These are phyloP conservation scores for Leccinellum rugosiceps DNA, from an alignment of 768 basidiomycete genomes.

Conservation along the genomic window DNA sequence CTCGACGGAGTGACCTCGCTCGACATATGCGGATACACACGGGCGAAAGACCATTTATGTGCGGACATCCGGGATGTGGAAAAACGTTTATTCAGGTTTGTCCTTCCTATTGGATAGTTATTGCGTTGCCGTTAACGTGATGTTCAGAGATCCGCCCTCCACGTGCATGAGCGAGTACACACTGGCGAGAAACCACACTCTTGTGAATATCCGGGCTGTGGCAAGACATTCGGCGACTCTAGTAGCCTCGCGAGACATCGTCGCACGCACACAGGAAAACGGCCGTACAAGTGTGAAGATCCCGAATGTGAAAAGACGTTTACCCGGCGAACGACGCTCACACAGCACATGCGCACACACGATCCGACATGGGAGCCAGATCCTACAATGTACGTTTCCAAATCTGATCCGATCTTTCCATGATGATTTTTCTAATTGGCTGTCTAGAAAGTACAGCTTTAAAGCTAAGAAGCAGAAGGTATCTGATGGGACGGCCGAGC, in stretches of 20 bases:
- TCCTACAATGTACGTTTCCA: conserved; percentile 64
- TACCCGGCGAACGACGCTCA: conserved; percentile 80
- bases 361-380: conserved; percentile 84
- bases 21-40: conserved; percentile 90
- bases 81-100: conserved; percentile 90
- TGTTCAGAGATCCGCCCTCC: conserved; percentile 78
- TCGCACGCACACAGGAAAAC: conserved; percentile 83
- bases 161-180: conserved; percentile 85
- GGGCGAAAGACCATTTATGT: conserved; percentile 82
- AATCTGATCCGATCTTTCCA: conserved; percentile 1
- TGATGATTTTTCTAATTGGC: conserved; percentile 14
- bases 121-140: conserved; percentile 8
- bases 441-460: conserved; percentile 68
- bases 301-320: conserved; percentile 84
- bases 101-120: conserved; percentile 2
- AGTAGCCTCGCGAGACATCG: conserved; percentile 90
- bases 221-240: conserved; percentile 87
- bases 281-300: conserved; percentile 84
- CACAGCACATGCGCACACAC: conserved; percentile 84
- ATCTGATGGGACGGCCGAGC: conserved; percentile 49
- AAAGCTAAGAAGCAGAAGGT: conserved; percentile 66
- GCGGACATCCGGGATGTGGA: conserved; percentile 67
- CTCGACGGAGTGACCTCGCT: conserved; percentile 77
- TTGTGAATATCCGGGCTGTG: conserved; percentile 87
- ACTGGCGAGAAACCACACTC: conserved; percentile 92